Evolutionary conservation across 495 filamentous ascomycete genomes (phyloP), one percentile per base, ranked within the genome.

Genomic region (Platismatia glauca): DNA sequence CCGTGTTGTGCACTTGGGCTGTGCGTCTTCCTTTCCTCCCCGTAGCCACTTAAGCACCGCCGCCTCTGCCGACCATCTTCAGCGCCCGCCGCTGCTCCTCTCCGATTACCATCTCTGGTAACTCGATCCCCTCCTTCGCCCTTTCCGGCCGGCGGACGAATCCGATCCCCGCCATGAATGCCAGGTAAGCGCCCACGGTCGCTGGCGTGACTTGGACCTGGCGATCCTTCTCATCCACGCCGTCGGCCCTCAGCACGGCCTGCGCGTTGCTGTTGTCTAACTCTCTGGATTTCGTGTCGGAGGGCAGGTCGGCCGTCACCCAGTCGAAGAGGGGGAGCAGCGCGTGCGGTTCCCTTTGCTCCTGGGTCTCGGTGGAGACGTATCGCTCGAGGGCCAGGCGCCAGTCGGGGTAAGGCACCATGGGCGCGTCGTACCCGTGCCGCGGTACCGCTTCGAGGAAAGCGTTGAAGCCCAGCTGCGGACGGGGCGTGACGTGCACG

Each of bases 271-370:
- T 70, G 67, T 95, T 89, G 61, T 90, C 88, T 29, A 97, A 78
- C 70, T 89, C 89, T 0, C 89, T 91, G 1, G 91, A 90, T 61
- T 84, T 85, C 15, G 89, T 91, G 63, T 84, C 84, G 12, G 81
- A 81, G 0, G 91, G 91, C 12, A 97, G 82, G 68, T 96, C 86
- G 22, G 82, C 81, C 35, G 84, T 86, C 48, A 88, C 89, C 71
- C 95, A 93, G 73, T 96, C 88, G 70, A 88, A 91, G 33, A 96
- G 82, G 2, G 91, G 90, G 82, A 94, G 34, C 70, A 77, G 63
- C 33, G 66, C 68, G 48, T 65, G 66, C 31, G 62, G 57, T 65
- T 69, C 65, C 64, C 57, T 31, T 58, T 64, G 11, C 48, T 29
- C 53, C 61, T 41, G 31, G 50, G 37, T 55, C 18, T 7, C 63